Conservation (phyloP, 2,329 filamentous ascomycete species). For the Neocatenulostroma microsporum region DNA sequence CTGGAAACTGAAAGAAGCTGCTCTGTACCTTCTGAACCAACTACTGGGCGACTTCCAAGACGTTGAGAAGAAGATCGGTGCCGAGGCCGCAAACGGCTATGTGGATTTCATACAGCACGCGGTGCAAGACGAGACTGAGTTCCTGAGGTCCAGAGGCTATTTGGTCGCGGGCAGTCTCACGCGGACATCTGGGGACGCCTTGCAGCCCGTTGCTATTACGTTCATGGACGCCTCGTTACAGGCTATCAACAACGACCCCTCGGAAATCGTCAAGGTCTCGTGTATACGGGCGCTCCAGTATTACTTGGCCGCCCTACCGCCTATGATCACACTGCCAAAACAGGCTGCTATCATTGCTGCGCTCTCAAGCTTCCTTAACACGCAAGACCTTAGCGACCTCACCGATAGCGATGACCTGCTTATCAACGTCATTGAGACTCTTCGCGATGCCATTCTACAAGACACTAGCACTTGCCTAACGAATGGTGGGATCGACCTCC, state of each 20-base stretch:
- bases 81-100: constrained; percentile 63
- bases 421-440: constrained; percentile 78
- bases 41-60: constrained; percentile 77
- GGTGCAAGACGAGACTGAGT: constrained; percentile 61
- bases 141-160: constrained; percentile 80
- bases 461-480: constrained; percentile 68
- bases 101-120: constrained; percentile 73
- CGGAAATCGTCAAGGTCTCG: constrained; percentile 85
- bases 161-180: constrained; percentile 75
- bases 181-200: constrained; percentile 54
- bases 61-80: constrained; percentile 60
- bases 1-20: constrained; percentile 67
- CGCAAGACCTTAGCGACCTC: constrained; percentile 73
- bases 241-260: constrained; percentile 65
- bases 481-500: constrained; percentile 66
- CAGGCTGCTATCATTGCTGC: constrained; percentile 56
- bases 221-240: constrained; percentile 67
- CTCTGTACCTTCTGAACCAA: constrained; percentile 78
- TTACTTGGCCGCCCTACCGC: constrained; percentile 50
- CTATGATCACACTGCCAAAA: constrained; percentile 43
- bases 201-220: constrained; percentile 48
- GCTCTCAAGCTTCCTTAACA: constrained; percentile 64
- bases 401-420: constrained; percentile 87
- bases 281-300: constrained; percentile 80
- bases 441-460: constrained; percentile 74